These are phyloP conservation scores for Mucor plumbeus DNA, from an alignment of 371 early-diverging fungal genomes.

Conservation along the genomic window DNA sequence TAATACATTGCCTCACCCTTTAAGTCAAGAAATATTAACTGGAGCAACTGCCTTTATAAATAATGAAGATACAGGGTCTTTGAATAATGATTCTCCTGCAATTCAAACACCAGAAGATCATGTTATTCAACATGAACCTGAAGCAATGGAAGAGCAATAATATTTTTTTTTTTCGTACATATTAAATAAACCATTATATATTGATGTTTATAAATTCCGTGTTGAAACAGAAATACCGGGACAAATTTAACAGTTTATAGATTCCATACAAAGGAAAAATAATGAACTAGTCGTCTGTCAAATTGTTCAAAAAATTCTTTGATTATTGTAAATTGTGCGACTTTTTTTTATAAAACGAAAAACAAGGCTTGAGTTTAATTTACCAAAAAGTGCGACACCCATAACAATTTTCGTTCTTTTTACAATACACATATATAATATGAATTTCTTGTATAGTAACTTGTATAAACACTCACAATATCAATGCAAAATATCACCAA, in stretches of 20 bases:
- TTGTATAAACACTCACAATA: slow-evolving; percentile 70
- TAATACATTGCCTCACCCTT: slow-evolving; percentile 6
- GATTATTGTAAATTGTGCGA: no score
- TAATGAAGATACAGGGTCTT: neutral
- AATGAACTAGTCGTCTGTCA: no score
- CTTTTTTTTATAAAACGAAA: no score
- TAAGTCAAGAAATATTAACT: slow-evolving; percentile 21
- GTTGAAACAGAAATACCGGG: no score
- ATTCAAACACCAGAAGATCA: slow-evolving; percentile 17
- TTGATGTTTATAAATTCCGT: no score
- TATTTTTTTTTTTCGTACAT: no score
- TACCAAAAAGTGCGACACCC: neutral
- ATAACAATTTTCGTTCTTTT: neutral
- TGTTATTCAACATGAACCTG: slow-evolving; percentile 4
- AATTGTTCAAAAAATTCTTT: no score
- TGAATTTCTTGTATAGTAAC: slow-evolving; percentile 39
- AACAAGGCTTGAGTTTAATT: no score
- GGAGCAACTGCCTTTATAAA: neutral
- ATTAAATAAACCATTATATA: no score
- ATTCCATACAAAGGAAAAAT: no score
- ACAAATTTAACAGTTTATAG: no score
- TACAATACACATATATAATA: neutral
- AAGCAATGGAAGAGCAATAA: neutral
- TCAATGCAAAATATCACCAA: slow-evolving; percentile 69
- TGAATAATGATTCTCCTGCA: slow-evolving; percentile 15